phyloP scores from a whole-genome alignment of 1,284 basidiomycete species.

The Ganoderma lingzhi region DNA sequence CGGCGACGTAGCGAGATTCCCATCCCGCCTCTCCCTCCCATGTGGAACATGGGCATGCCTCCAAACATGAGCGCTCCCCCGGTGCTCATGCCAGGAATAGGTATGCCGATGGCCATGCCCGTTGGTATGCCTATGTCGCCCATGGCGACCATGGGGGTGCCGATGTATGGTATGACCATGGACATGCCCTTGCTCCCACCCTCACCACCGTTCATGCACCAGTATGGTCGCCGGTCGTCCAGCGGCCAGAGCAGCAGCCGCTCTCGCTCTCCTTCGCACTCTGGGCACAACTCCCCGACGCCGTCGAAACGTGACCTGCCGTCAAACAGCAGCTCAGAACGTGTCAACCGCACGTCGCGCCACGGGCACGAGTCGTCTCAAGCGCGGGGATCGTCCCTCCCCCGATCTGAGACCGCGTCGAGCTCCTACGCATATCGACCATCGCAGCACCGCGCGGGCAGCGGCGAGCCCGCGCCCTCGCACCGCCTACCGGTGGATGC shows the following conservation, averaged over 20 bases:
- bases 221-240: constrained; percentile 44
- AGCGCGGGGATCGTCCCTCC: constrained; percentile 23
- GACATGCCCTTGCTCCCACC: constrained; percentile 77
- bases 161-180: constrained; percentile 37
- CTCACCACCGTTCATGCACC: constrained; percentile 77
- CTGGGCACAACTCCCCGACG: constrained; percentile 42
- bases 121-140: constrained; percentile 38
- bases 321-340: constrained; percentile 32
- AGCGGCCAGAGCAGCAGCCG: constrained; percentile 23
- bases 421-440: constrained; percentile 14
- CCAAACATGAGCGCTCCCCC: constrained; percentile 34
- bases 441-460: constrained; percentile 34
- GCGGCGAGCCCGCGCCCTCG: constrained; percentile 26
- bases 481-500: constrained; percentile 13
- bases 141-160: constrained; percentile 55
- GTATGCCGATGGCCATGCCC: constrained; percentile 37
- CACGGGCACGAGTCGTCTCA: constrained; percentile 19
- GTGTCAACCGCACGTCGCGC: constrained; percentile 32
- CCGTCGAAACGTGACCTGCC: constrained; percentile 28
- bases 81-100: constrained; percentile 34
- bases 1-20: constrained; percentile 30
- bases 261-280: constrained; percentile 33
- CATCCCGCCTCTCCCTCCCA: constrained; percentile 28
- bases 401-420: constrained; percentile 25
- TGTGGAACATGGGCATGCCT: constrained; percentile 32